Base-by-base conservation (phyloP, 1,284 basidiomycete genomes). In the Austroboletus rostrupii region DNA sequence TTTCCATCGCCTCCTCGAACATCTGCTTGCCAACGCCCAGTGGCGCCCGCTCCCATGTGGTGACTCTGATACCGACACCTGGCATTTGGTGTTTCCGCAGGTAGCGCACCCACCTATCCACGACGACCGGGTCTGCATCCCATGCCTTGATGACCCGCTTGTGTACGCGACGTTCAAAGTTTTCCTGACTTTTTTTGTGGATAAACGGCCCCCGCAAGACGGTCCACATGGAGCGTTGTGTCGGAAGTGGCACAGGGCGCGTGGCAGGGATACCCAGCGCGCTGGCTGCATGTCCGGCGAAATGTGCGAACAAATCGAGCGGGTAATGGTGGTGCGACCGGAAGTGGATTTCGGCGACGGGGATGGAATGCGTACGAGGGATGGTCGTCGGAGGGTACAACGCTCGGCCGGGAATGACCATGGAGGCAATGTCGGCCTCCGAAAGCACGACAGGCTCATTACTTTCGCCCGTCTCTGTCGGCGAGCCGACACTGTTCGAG, bases 151-250 rank as follows among this genome's bases (percentile, higher is more conserved):
- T 84, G 20, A 79, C 80, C 14, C 95, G 79, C 61, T 87, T 89
- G 66, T 96, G 89, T 49, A 89, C 87, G 61, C 76, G 79, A 29
- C 92, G 73, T 70, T 93, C 87, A 68, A 97, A 99, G 72, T 98
- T 98, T 73, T 99, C 94, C 71, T 97, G 94, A 19, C 81, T 77
- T 72, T 97, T 97, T 69, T 99, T 99, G 71, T 96, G 88, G 9
- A 85, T 87, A 69, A 98, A 98, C 4, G 95, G 94, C 4, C 83
- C 81, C 39, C 87, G 82, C 11, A 82, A 79, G 13, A 98, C 94
- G 0, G 96, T 97, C 84, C 90, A 93, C 10, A 97, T 73, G 9
- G 80, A 78, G 21, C 87, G 85, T 57, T 86, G 79, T 2, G 82
- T 91, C 0, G 94, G 94, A 0, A 97, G 80, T 3, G 72, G 69